Evolutionary conservation across 345 rosid genomes (phyloP), one percentile per base, ranked within the genome.

Genomic region (Anastatica hierochuntica): DNA sequence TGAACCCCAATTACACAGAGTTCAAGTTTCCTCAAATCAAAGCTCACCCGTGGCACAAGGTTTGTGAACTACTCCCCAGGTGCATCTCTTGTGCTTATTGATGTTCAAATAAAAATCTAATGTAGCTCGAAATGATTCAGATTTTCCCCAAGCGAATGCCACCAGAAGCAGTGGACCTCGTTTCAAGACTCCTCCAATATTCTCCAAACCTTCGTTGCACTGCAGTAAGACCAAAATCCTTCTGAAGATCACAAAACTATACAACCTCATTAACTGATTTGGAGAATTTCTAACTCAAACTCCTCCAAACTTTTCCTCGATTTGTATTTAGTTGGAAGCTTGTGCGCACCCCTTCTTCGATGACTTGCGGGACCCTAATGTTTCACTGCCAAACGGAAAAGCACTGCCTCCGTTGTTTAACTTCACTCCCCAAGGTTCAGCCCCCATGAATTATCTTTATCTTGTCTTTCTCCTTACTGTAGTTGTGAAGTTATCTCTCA

Each of bases 11-110:
- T 67, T 92, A 92, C 76, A 81, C 83, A 0, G 98, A 92, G 60
- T 92, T 85, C 66, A 92, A 88, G 78, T 92, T 92, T 65, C 98
- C 97, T 55, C 98, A 88, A 79, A 88, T 92, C 37, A 92, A 88
- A 78, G 94, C 98, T 69, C 98, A 88, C 71, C 97, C 98, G 41
- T 92, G 97, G 98, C 90, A 88, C 73, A 92, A 92, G 97, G 52
- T 69, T 37, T 46, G 59, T 64, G 31, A 64, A 64, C 11, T 13
- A 47, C n/a, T 24, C n/a, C 4, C 7, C 40, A 21, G 35, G 21
- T 56, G 26, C 7, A 18, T 48, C 63, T 52, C 17, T 18, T 23
- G 24, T 39, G 41, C 29, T 35, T 43, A 45, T 44, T 53, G 53
- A 15, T 40, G 33, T n/a, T n/a, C n/a, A n/a, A n/a, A n/a, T n/a